A percentile compares a stretch with the other conserved stretches of the same genome.
phyloP scores from a whole-genome alignment of 176 grass and related monocot genomes.

The Hsuehochloa calcarea region DNA sequence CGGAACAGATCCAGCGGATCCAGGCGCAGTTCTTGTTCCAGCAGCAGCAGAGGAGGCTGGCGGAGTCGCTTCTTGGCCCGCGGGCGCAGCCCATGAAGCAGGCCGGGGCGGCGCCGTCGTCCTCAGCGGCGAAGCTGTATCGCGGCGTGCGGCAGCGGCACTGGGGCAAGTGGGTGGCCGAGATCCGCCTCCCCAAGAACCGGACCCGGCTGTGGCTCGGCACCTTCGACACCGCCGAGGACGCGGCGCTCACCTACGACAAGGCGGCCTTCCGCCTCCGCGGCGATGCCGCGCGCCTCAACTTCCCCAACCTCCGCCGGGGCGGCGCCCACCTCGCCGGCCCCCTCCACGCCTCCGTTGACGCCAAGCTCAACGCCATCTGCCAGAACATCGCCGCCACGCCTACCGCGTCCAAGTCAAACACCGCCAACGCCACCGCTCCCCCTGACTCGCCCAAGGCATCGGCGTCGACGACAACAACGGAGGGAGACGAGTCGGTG shows the following conservation, averaged over 20 bases:
- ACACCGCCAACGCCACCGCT: background rate
- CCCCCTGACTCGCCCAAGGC: conserved; percentile 48
- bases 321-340: conserved; percentile 60
- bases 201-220: conserved; percentile 93
- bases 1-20: conserved; percentile 66
- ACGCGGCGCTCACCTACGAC: conserved; percentile 94
- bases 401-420: conserved; percentile 1
- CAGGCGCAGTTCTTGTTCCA: conserved; percentile 65
- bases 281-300: conserved; percentile 81
- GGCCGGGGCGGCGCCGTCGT: conserved; percentile 23
- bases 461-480: conserved; percentile 42
- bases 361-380: conserved; percentile 88
- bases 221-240: conserved; percentile 94
- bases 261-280: conserved; percentile 89
- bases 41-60: conserved; percentile 41
- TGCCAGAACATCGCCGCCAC: conserved; percentile 49
- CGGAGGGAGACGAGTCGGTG: conserved; percentile 63
- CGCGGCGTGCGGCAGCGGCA: conserved; percentile 96
- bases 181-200: conserved; percentile 94
- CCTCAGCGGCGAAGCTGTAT: conserved; percentile 52
- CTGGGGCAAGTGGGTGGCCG: conserved; percentile 99
- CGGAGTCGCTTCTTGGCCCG: conserved; percentile 51
- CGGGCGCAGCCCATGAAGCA: conserved; percentile 82
- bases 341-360: conserved; percentile 62
- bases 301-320: conserved; percentile 79